Evolutionary conservation across 1,284 basidiomycete genomes (phyloP).

Genomic region (Cyathus pygmaeus): DNA sequence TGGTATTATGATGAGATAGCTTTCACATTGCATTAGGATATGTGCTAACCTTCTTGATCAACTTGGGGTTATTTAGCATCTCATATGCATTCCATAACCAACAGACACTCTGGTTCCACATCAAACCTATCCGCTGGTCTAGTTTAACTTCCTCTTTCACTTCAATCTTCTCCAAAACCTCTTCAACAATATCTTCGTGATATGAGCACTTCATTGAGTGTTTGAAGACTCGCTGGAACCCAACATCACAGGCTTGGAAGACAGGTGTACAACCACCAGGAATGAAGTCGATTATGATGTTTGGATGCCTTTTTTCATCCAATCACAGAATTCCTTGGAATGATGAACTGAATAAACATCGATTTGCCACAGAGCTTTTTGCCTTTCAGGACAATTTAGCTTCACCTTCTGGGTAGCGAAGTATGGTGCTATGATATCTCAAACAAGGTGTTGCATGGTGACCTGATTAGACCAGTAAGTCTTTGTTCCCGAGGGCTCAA

Average conservation of each 20-base stretch:
- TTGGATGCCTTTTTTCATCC: constrained; percentile 21
- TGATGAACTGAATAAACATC: constrained; percentile 32
- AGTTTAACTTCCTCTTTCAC: constrained; percentile 8
- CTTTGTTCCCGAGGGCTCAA: constrained; percentile 30
- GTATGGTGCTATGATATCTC: constrained; percentile 43
- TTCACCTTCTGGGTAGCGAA: constrained; percentile 26
- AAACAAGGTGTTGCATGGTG: constrained; percentile 45
- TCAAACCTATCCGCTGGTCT: constrained; percentile 16
- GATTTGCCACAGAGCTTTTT: constrained; percentile 38
- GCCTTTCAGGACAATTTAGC: constrained; percentile 27
- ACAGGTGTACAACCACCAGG: constrained; percentile 24
- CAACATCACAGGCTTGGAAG: constrained; percentile 24
- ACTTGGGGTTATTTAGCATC: constrained; percentile 9
- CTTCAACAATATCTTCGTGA: constrained; percentile 24
- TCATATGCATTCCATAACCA: constrained; percentile 21
- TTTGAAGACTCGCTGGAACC: constrained; percentile 25
- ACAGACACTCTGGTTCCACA: constrained; percentile 16
- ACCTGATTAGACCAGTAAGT: constrained; percentile 50
- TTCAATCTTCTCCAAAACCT: constrained; percentile 16
- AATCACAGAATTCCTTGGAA: constrained; percentile 23
- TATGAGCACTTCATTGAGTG: constrained; percentile 16
- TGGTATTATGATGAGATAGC: constrained; percentile 1
- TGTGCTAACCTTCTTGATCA: constrained; percentile 19
- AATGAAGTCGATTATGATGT: constrained; percentile 30
- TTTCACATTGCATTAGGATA: neutral